These are phyloP conservation scores for Eucalyptus camaldulensis DNA, from an alignment of 345 rosid genomes.

Conservation along the genomic window DNA sequence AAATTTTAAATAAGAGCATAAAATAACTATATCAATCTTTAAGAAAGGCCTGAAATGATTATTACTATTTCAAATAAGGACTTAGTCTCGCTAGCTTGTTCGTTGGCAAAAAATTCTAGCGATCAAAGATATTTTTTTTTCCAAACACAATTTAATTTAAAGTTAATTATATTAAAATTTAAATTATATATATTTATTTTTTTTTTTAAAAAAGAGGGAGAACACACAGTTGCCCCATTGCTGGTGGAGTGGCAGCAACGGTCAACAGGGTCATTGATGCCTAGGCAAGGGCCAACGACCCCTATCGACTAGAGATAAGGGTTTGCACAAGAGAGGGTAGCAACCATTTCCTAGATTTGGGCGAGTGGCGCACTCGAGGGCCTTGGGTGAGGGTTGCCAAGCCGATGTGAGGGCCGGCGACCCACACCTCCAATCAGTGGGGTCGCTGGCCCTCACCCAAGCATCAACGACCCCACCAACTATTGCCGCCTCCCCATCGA, in stretches of 20 bases:
- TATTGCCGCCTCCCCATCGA: accelerated
- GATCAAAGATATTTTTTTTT: accelerated
- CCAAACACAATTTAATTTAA: no score
- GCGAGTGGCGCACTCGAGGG: accelerated
- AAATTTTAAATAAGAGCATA: accelerated
- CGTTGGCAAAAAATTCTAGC: accelerated
- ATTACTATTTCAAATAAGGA: accelerated
- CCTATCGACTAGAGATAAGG: accelerated
- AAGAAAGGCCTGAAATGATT: accelerated
- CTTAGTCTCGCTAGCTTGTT: no score
- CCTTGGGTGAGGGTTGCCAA: accelerated
- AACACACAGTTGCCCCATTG: accelerated
- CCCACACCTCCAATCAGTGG: accelerated
- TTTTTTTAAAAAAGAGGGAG: no score
- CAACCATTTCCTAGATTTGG: accelerated
- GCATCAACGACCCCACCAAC: accelerated
- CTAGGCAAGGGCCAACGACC: no score
- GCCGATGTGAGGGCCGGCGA: accelerated
- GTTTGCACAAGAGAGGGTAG: accelerated
- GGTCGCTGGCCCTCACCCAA: accelerated
- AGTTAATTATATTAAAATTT: no score
- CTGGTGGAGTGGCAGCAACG: accelerated
- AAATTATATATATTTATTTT: no score
- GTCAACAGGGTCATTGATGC: no score
- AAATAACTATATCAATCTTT: no score